Percentiles rank a stretch among this genome's conserved stretches.
These are phyloP conservation scores for Xylaria curta DNA, from an alignment of 495 filamentous ascomycete genomes.

Conservation along the genomic window DNA sequence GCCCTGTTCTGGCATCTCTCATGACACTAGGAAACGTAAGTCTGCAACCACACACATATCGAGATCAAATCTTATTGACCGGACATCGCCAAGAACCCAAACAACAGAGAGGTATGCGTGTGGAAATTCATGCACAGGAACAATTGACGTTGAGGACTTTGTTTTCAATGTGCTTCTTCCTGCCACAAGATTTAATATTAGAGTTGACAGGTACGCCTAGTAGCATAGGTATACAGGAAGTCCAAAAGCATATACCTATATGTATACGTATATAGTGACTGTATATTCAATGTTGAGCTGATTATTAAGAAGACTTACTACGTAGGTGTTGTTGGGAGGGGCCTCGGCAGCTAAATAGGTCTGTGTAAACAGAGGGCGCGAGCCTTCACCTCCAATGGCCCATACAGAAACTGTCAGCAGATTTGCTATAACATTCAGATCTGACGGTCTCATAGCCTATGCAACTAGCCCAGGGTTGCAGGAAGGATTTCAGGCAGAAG, in stretches of 20 bases:
- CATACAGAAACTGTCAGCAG: not conserved
- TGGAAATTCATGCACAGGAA: not conserved
- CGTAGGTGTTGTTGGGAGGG: too few species aligned
- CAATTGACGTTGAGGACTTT: not conserved
- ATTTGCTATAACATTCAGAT: not conserved
- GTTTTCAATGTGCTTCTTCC: not conserved
- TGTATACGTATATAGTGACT: not conserved
- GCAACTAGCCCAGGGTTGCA: not conserved
- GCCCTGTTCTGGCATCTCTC: not conserved
- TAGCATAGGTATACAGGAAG: not conserved
- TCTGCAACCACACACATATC: not conserved
- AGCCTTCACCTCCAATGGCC: not conserved
- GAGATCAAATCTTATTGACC: not conserved
- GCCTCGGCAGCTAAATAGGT: not conserved
- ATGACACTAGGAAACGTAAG: not conserved
- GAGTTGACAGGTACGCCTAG: not conserved
- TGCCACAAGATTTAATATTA: too few species aligned
- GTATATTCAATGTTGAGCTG: too few species aligned
- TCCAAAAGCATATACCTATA: not conserved
- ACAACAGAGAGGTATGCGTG: not conserved
- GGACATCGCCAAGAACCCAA: not conserved
- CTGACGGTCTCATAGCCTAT: not conserved
- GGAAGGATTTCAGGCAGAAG: conserved; percentile 9
- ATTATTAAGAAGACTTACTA: too few species aligned
- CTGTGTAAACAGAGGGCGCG: not conserved